Evolutionary conservation across 352 stramenopile genomes (phyloP).

Genomic region (Pythium dissimile): DNA sequence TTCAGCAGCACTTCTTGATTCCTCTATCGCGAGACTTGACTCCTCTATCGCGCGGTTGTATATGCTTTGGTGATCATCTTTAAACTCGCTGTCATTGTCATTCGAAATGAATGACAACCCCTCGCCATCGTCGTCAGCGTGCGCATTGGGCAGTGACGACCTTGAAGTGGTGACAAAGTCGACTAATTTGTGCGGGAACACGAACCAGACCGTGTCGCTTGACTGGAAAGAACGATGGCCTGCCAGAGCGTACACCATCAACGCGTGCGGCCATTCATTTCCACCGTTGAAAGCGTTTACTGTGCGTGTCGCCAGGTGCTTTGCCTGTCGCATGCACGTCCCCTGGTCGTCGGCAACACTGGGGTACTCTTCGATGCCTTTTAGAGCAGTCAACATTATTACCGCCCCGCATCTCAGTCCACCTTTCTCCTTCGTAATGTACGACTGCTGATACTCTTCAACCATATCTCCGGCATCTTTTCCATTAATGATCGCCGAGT

Average conservation of each 20-base stretch:
- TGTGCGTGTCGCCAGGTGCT: slow-evolving; percentile 1
- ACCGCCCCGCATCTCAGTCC: neutral
- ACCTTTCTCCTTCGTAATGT: slow-evolving; percentile 2
- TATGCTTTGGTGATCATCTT: too few species aligned
- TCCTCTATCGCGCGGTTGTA: too few species aligned
- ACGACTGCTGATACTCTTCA: slow-evolving; percentile 1
- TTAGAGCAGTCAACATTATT: neutral
- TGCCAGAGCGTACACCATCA: neutral
- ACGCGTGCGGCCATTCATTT: neutral
- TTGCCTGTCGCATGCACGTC: neutral
- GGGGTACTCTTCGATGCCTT: slow-evolving; percentile 1
- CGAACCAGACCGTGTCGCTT: slow-evolving; percentile 3
- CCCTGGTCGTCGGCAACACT: neutral
- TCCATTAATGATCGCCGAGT: neutral
- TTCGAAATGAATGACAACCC: too few species aligned
- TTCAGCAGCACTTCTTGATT: too few species aligned
- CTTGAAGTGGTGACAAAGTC: too few species aligned
- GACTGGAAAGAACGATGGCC: neutral
- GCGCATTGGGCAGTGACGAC: too few species aligned
- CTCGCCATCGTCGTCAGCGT: too few species aligned
- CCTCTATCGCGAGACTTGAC: too few species aligned
- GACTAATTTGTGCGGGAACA: neutral
- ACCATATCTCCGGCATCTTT: slow-evolving; percentile 2
- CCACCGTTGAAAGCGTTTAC: slow-evolving; percentile 1
- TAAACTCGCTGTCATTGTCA: too few species aligned